Evolutionary conservation across 2,329 filamentous ascomycete species (phyloP).

Genomic region (Neofusicoccum ribis): DNA sequence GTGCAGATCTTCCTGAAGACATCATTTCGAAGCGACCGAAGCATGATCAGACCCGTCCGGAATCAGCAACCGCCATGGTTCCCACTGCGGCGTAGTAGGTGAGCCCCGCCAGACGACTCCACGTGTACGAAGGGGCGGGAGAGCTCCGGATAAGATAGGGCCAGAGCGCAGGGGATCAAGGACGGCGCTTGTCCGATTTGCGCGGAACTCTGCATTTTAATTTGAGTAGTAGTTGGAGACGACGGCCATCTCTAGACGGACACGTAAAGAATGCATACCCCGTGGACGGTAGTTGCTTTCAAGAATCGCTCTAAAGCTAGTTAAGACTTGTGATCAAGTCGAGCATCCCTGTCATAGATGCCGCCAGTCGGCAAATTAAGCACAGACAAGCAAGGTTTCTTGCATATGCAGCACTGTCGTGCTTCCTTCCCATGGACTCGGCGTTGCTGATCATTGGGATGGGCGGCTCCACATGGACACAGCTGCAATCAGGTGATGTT

Average conservation of each 20-base stretch:
- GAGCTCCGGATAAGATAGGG: neutral
- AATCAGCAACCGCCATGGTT: neutral
- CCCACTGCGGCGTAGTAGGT: neutral
- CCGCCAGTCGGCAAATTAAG: neutral
- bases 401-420: slow-evolving; percentile 4
- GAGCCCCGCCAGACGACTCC: neutral
- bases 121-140: neutral
- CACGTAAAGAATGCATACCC: too few species aligned
- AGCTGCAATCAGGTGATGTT: slow-evolving; percentile 10
- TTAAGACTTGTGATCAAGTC: too few species aligned
- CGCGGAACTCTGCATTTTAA: too few species aligned
- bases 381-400: neutral
- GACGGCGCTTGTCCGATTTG: neutral
- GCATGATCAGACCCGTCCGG: neutral
- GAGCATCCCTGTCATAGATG: neutral
- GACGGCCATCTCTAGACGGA: too few species aligned
- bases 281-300: too few species aligned
- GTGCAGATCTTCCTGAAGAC: neutral
- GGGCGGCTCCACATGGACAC: neutral
- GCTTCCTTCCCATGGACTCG: neutral
- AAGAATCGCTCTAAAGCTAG: too few species aligned
- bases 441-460: neutral
- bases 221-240: too few species aligned
- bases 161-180: neutral
- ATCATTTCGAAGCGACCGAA: neutral